Evolutionary conservation across 2,329 filamentous ascomycete genomes (phyloP).

Genomic region (Pseudocercospora musae): DNA sequence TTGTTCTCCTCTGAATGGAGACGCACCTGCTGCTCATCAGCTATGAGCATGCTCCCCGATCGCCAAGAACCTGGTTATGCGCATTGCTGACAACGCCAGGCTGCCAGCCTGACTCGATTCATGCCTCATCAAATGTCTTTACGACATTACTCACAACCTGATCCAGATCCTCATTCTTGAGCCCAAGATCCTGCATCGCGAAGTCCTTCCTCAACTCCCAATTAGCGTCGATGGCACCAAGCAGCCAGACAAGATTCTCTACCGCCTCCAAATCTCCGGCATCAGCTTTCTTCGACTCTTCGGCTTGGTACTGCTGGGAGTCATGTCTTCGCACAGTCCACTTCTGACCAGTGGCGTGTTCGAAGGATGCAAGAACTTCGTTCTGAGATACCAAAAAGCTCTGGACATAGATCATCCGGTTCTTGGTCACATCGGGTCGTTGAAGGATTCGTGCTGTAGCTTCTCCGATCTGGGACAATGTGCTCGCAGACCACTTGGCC

Average conservation of each 20-base stretch:
- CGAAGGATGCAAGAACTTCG: conserved; percentile 52
- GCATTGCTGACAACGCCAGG: background rate
- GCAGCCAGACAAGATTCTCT: conserved; percentile 33
- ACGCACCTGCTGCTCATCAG: background rate
- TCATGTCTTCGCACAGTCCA: conserved; percentile 48
- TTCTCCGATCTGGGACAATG: conserved; percentile 50
- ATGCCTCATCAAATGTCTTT: conserved; percentile 18
- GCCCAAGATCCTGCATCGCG: conserved; percentile 42
- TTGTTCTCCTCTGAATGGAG: background rate
- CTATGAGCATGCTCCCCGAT: background rate
- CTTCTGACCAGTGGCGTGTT: conserved; percentile 51
- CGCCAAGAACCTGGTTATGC: background rate
- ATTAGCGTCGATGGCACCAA: conserved; percentile 33
- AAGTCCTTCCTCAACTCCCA: conserved; percentile 37
- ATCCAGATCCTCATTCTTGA: conserved; percentile 42
- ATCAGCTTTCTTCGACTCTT: conserved; percentile 37
- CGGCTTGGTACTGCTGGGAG: conserved; percentile 32
- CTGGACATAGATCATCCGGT: conserved; percentile 57
- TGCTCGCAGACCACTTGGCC: conserved; percentile 51
- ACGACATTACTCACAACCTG: conserved; percentile 35
- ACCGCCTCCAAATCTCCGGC: conserved; percentile 35
- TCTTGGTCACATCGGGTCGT: conserved; percentile 52
- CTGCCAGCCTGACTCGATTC: background rate
- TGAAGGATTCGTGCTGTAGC: conserved; percentile 52
- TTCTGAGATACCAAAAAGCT: conserved; percentile 59